Evolutionary conservation across 2,329 filamentous ascomycete species (phyloP), one percentile per base, ranked within the genome.

Genomic region (Clonostachys solani): DNA sequence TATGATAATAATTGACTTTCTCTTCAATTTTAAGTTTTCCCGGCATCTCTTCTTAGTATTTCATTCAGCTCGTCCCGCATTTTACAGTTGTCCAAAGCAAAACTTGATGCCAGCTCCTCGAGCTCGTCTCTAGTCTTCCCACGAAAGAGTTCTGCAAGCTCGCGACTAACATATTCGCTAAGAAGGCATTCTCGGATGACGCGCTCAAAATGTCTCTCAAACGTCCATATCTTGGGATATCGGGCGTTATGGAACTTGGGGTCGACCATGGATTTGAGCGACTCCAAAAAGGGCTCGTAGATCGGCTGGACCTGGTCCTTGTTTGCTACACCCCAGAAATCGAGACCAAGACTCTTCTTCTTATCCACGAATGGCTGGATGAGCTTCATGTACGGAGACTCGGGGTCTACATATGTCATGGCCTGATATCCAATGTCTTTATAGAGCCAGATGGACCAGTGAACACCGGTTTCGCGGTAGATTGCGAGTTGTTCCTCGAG

Each of bases 401-500:
- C 58, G 0, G 73, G 71, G 34, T 65, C 64, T 1, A 73, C 64
- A 50, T 77, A 73, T 0, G 77, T 64, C 76, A 81, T 79, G 6
- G 77, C 78, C 57, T 80, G 76, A 41, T 75, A 68, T 0, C 77
- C 75, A 37, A 81, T 72, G 49, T 81, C 77, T 56, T 81, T 81
- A 60, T 79, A 81, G 0, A 78, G 60, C 77, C 78, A 81, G 55
- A 84, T 84, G 13, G 66, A 75, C 81, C 80, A 84, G 42, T 71
- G 73, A 60, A 58, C 73, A 1, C 49, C 47, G 3, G 47, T 53
- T 33, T 61, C 59, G 43, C 51, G 49, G 47, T 71, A 71, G 2
- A 69, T 66, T 2, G 52, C 46, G 3, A 71, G 53, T 42, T 77
- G 73, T 37, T 72, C 65, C 3, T 64, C 59, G 0, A 77, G 54